Base-by-base conservation (phyloP, 2,329 filamentous ascomycete species). In the Calonectria crousiana region DNA sequence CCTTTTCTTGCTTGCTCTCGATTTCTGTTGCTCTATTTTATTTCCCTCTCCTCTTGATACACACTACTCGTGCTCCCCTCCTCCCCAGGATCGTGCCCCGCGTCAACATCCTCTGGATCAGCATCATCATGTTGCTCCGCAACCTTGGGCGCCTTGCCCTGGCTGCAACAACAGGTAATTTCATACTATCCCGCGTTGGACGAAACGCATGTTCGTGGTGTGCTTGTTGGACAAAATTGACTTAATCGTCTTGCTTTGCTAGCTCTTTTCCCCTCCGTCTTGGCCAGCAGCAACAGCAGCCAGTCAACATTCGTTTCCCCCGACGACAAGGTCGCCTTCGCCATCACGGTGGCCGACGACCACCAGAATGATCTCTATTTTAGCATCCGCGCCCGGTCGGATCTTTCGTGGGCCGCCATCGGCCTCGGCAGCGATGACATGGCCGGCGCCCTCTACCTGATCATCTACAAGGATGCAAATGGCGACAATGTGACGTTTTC, bases 401-500 rank as follows among this genome's bases (percentile, higher is more conserved):
- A 81, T 13, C 83, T 86, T 47, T 86, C 88, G 44, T 92, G 90
- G 90, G 87, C 87, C 52, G 89, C 88, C 72, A 81, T 92, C 52
- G 91, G 91, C 44, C 85, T 91, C 47, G 91, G 90, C 58, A 86
- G 84, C 71, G 77, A 86, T 60, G 86, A 87, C 77, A 91, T 91
- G 87, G 82, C 84, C 4, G 86, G 88, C 65, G 84, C 89, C 10
- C 84, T 92, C 30, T 88, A 90, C 72, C 86, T 92, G 56, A 86
- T 92, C 78, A 83, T 88, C n/a, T 92, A 92, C 83, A 83, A 85
- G 58, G 87, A 87, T 71, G 80, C 82, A 6, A 84, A 84, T 8
- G 86, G 85, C 68, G 82, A 86, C 67, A 89, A 89, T 75, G 86
- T 91, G 71, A 92, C 89, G 32, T 85, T 92, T 71, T 91, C 89